Evolutionary conservation across 2,329 filamentous ascomycete genomes (phyloP).

Genomic region (Colletotrichum chlorophyti): DNA sequence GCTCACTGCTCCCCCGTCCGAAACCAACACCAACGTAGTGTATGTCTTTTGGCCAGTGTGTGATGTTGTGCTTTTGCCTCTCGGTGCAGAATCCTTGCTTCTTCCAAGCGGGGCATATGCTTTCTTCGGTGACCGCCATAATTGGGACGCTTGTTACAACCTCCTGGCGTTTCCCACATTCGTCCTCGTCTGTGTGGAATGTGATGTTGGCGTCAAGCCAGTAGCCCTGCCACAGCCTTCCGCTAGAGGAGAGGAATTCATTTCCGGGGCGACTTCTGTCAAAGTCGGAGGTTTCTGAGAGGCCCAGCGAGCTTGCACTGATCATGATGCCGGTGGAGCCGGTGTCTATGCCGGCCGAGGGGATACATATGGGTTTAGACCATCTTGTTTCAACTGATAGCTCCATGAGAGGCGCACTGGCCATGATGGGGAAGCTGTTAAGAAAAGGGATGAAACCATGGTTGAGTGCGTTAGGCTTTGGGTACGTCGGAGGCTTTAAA

Average conservation of each 20-base stretch:
- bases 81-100: neutral
- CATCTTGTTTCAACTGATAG: neutral
- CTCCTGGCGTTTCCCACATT: neutral
- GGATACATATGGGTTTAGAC: neutral
- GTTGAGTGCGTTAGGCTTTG: neutral
- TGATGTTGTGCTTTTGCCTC: neutral
- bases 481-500: neutral
- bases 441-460: constrained; percentile 7
- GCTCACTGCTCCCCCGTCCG: neutral
- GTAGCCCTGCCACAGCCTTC: neutral
- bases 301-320: neutral
- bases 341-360: constrained; percentile 11
- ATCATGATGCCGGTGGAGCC: constrained; percentile 4
- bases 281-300: neutral
- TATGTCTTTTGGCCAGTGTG: neutral
- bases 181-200: neutral
- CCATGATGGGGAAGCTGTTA: neutral
- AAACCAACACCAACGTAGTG: constrained; percentile 16
- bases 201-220: neutral
- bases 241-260: constrained; percentile 7
- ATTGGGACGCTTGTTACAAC: neutral
- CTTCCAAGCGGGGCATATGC: neutral
- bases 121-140: neutral
- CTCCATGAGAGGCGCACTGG: neutral
- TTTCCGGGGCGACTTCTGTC: neutral